These are phyloP conservation scores for Ascobolus immersus DNA, from an alignment of 495 filamentous ascomycete genomes.

Conservation along the genomic window DNA sequence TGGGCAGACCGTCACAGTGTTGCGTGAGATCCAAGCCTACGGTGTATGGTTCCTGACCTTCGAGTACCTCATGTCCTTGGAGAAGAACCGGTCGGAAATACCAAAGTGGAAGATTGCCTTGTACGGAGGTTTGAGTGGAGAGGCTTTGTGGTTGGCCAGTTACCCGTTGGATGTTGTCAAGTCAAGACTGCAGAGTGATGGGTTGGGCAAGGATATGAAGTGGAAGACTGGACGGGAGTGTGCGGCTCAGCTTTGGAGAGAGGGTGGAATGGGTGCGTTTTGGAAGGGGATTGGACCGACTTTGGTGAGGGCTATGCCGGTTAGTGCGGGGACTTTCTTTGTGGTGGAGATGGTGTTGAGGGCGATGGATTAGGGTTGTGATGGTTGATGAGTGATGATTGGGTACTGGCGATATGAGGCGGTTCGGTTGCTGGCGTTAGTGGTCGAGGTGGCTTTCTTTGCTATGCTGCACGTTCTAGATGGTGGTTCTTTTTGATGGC, in stretches of 20 bases:
- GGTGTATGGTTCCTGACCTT: slow-evolving; percentile 85
- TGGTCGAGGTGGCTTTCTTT: no score
- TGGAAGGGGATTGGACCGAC: slow-evolving; percentile 95
- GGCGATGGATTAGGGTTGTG: slow-evolving; percentile 20
- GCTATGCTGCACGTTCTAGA: no score
- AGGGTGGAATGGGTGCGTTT: slow-evolving; percentile 61
- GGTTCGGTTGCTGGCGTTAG: no score
- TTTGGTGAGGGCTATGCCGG: slow-evolving; percentile 83
- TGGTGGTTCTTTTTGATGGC: no score
- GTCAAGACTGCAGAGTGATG: slow-evolving; percentile 98
- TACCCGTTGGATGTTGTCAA: slow-evolving; percentile 96
- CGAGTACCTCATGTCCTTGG: slow-evolving; percentile 84
- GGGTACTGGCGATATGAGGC: no score
- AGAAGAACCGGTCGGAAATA: slow-evolving; percentile 64
- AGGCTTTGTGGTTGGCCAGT: slow-evolving; percentile 72
- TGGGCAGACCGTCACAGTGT: slow-evolving; percentile 57
- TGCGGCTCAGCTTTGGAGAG: slow-evolving; percentile 55
- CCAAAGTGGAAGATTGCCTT: slow-evolving; percentile 62
- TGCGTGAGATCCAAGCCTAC: slow-evolving; percentile 84
- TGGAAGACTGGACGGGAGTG: slow-evolving; percentile 72
- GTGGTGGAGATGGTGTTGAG: slow-evolving; percentile 45
- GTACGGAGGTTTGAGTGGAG: slow-evolving; percentile 82
- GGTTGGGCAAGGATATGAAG: slow-evolving; percentile 37
- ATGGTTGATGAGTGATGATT: no score
- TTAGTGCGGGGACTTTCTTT: slow-evolving; percentile 87